Conservation (phyloP, 2,329 filamentous ascomycete genomes). For the Exophiala spinifera region DNA sequence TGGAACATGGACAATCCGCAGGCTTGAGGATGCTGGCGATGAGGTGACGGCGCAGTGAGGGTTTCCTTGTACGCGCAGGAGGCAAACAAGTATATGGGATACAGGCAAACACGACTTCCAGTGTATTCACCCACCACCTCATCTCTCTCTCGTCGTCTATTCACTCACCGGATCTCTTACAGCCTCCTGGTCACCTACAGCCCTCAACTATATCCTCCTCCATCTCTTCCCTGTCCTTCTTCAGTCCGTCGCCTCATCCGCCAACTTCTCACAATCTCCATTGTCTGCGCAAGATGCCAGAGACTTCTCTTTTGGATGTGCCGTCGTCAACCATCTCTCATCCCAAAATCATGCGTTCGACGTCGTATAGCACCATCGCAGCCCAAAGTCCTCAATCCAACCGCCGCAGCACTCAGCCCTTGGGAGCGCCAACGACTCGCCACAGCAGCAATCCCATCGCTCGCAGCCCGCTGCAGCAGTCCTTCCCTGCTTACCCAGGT, state of each 20-base stretch:
- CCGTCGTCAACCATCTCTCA: no score
- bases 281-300: conserved; percentile 6
- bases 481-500: conserved; percentile 14
- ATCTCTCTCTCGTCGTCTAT: conserved; percentile 1
- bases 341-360: conserved; percentile 1
- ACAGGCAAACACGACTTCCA: background rate
- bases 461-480: conserved; percentile 20
- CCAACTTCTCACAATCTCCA: no score
- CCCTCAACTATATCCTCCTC: background rate
- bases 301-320: background rate
- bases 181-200: background rate
- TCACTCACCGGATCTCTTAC: background rate
- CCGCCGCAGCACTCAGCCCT: background rate
- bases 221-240: background rate
- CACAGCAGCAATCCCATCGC: conserved; percentile 18
- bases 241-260: no score
- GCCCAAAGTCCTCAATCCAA: conserved; percentile 1
- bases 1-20: conserved; percentile 14
- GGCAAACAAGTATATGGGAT: background rate
- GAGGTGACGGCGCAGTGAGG: background rate
- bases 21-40: background rate
- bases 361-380: conserved; percentile 1
- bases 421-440: conserved; percentile 1
- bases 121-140: background rate
- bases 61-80: background rate